These are phyloP conservation scores for Xanthoconium purpureum DNA, from an alignment of 768 basidiomycete genomes.

Conservation along the genomic window DNA sequence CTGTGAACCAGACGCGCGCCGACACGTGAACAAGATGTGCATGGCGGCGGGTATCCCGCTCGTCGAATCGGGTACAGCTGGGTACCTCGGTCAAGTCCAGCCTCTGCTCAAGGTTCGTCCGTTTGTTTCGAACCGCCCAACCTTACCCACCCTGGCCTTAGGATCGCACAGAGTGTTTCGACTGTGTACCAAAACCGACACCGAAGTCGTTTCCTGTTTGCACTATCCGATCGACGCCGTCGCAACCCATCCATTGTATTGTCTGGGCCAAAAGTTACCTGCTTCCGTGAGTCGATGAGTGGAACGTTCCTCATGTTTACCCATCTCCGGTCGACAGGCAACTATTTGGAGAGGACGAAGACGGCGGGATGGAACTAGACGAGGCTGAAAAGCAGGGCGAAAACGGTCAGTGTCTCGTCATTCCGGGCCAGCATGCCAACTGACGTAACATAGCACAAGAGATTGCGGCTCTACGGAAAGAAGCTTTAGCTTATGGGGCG, in stretches of 20 bases:
- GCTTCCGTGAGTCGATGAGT: constrained; percentile 59
- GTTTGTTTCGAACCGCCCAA: neutral
- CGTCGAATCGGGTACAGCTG: constrained; percentile 95
- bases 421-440: neutral
- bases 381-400: constrained; percentile 92
- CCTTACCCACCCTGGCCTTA: constrained; percentile 28
- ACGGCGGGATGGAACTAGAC: constrained; percentile 78
- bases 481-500: constrained; percentile 83
- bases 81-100: constrained; percentile 96
- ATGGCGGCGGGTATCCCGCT: constrained; percentile 88
- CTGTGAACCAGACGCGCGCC: constrained; percentile 69
- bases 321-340: constrained; percentile 50
- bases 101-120: constrained; percentile 76
- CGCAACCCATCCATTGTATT: constrained; percentile 97
- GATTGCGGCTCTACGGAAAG: constrained; percentile 84
- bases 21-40: constrained; percentile 98
- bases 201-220: constrained; percentile 97
- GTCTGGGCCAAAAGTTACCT: constrained; percentile 99
- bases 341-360: constrained; percentile 91
- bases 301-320: neutral
- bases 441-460: constrained; percentile 62
- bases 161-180: constrained; percentile 93
- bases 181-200: constrained; percentile 89
- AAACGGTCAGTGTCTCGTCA: constrained; percentile 55
- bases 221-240: constrained; percentile 95